phyloP scores from a whole-genome alignment of 2,329 filamentous ascomycete genomes.

The Aspergillus bombycis region DNA sequence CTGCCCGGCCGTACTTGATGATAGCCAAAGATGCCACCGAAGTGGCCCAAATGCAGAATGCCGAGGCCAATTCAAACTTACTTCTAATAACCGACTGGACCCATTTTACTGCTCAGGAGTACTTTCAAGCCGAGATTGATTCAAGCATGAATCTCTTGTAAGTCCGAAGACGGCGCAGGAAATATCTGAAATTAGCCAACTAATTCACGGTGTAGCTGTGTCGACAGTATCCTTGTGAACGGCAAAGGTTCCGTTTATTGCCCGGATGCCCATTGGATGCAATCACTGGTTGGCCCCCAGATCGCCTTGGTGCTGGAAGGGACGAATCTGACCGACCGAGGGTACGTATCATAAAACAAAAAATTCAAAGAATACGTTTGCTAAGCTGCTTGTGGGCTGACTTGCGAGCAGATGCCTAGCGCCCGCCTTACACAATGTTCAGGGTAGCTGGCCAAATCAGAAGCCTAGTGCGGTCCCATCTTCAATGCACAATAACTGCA shows the following conservation, averaged over 20 bases:
- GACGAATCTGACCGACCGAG: not conserved
- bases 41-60: not conserved
- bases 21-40: not conserved
- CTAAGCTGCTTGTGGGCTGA: not conserved
- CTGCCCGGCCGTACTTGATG: not conserved
- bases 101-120: not conserved
- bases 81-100: conserved; percentile 1
- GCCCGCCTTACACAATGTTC: not conserved
- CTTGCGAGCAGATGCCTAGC: not conserved
- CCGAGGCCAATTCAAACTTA: not conserved
- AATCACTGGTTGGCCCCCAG: not conserved
- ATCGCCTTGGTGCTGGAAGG: not conserved
- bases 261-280: not conserved
- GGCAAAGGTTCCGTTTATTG: conserved; percentile 1
- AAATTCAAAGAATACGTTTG: not conserved
- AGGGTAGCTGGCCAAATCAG: not conserved
- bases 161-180: not conserved
- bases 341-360: not conserved
- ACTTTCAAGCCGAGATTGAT: not conserved
- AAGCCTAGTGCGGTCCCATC: not conserved
- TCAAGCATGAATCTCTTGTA: conserved; percentile 2
- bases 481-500: conserved; percentile 2
- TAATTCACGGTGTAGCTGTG: not conserved
- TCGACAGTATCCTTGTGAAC: conserved; percentile 1
- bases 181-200: not conserved